Conservation (phyloP, 2,329 filamentous ascomycete species). For the Zymoseptoria pseudotritici region DNA sequence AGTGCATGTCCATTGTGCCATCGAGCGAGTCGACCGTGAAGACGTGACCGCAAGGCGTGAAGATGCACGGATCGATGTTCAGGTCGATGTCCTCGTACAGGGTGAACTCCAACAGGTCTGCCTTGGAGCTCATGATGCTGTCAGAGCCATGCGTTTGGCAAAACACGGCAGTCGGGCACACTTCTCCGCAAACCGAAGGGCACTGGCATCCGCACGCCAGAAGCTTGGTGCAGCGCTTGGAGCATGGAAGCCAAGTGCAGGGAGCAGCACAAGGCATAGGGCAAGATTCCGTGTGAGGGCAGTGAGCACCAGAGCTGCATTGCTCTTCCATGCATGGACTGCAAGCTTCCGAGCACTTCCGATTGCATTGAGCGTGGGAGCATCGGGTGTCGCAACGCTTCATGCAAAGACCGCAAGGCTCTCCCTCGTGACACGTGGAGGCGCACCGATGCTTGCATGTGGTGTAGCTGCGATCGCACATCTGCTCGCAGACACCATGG, state of each 20-base stretch:
- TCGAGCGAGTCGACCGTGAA: constrained; percentile 55
- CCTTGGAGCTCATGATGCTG: constrained; percentile 41
- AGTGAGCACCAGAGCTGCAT: constrained; percentile 45
- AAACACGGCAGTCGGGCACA: constrained; percentile 45
- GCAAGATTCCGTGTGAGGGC: constrained; percentile 43
- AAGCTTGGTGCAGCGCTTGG: constrained; percentile 46
- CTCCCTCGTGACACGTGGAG: constrained; percentile 45
- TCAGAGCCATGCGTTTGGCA: constrained; percentile 51
- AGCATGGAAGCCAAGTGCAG: constrained; percentile 61
- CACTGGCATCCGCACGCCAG: constrained; percentile 57
- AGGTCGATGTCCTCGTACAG: constrained; percentile 53
- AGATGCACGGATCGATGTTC: constrained; percentile 53
- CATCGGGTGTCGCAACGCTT: constrained; percentile 50
- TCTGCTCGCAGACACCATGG: constrained; percentile 44
- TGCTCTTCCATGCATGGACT: constrained; percentile 51
- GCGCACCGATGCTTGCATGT: constrained; percentile 53
- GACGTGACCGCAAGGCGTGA: constrained; percentile 58
- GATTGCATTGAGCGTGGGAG: constrained; percentile 49
- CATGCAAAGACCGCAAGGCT: constrained; percentile 43
- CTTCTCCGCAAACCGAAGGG: constrained; percentile 58
- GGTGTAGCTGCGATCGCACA: constrained; percentile 45
- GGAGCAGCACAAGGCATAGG: constrained; percentile 57
- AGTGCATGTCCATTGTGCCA: constrained; percentile 48
- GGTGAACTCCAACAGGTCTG: constrained; percentile 46
- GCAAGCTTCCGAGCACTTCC: constrained; percentile 47